A percentile compares a stretch with the other conserved stretches of the same genome.
Conservation (phyloP, 106 monocot genomes). For the Phalaenopsis aphrodite region DNA sequence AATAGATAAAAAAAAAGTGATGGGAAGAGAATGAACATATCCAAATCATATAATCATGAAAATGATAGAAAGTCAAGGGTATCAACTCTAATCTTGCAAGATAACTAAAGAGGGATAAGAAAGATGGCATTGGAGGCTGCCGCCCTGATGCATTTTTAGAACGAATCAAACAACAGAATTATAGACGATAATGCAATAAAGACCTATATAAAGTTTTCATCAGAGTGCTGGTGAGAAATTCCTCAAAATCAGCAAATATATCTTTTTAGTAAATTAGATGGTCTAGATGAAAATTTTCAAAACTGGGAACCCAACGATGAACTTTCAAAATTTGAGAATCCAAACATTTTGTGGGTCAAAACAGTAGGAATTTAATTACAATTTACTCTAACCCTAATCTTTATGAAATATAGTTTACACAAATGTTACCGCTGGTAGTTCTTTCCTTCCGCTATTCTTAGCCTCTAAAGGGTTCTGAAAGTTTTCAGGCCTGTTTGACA, state of each 20-base stretch:
- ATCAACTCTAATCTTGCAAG: not conserved
- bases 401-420: not conserved
- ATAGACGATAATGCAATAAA: not conserved
- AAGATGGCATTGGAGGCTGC: not conserved
- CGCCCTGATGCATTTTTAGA: not conserved
- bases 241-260: not conserved
- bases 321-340: not conserved
- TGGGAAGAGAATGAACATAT: not conserved
- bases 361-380: not conserved
- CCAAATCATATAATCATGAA: not conserved
- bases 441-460: constrained; percentile 30
- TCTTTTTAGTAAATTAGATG: not conserved
- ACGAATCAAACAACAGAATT: not conserved
- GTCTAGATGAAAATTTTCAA: not conserved
- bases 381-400: not conserved
- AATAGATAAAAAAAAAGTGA: not conserved
- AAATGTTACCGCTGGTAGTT: constrained; percentile 46
- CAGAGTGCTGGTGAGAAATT: not conserved
- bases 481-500: constrained; percentile 12
- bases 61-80: not conserved
- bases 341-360: not conserved
- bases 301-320: not conserved
- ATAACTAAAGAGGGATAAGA: not conserved
- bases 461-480: constrained; percentile 11
- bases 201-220: not conserved